Evolutionary conservation across 2,329 filamentous ascomycete genomes (phyloP).

Genomic region (Pyrenophora seminiperda): DNA sequence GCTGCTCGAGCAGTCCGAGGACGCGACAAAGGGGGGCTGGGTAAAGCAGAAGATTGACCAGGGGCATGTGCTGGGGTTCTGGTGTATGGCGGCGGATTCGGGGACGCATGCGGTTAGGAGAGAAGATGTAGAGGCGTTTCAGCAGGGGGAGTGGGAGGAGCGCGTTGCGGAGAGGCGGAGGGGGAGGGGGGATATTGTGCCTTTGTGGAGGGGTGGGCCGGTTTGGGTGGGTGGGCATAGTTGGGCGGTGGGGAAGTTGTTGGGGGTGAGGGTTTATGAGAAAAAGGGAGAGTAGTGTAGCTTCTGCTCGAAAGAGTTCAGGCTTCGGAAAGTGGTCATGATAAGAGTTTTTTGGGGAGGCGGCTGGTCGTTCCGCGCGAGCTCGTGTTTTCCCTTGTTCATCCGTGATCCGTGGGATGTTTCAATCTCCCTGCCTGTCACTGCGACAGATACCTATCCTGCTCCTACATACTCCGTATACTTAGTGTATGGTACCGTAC

Average conservation of each 20-base stretch:
- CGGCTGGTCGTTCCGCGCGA: too few relatives aligned
- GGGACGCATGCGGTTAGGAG: slow-evolving; percentile 25
- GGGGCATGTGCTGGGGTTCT: slow-evolving; percentile 30
- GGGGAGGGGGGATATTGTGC: slow-evolving; percentile 22
- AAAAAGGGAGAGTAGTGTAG: slow-evolving; percentile 10
- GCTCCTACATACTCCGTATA: too few relatives aligned
- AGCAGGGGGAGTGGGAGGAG: slow-evolving; percentile 30
- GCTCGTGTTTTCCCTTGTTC: too few relatives aligned
- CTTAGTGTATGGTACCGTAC: too few relatives aligned
- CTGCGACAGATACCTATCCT: too few relatives aligned
- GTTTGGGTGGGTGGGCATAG: slow-evolving; percentile 27
- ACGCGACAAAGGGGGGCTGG: slow-evolving; percentile 15
- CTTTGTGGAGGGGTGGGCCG: slow-evolving; percentile 32
- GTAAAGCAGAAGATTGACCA: slow-evolving; percentile 26
- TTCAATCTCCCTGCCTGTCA: too few relatives aligned
- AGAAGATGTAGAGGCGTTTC: slow-evolving; percentile 28
- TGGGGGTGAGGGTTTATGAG: slow-evolving; percentile 28
- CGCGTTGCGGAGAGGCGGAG: slow-evolving; percentile 18
- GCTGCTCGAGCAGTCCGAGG: background rate
- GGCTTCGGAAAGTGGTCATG: too few relatives aligned
- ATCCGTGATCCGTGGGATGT: too few relatives aligned
- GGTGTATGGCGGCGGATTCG: slow-evolving; percentile 26
- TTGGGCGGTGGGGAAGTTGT: slow-evolving; percentile 26
- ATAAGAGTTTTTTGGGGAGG: too few relatives aligned
- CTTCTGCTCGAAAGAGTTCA: background rate